Base-by-base conservation (phyloP, 139 green algal genomes). In the Spirogloea muscicola region DNA sequence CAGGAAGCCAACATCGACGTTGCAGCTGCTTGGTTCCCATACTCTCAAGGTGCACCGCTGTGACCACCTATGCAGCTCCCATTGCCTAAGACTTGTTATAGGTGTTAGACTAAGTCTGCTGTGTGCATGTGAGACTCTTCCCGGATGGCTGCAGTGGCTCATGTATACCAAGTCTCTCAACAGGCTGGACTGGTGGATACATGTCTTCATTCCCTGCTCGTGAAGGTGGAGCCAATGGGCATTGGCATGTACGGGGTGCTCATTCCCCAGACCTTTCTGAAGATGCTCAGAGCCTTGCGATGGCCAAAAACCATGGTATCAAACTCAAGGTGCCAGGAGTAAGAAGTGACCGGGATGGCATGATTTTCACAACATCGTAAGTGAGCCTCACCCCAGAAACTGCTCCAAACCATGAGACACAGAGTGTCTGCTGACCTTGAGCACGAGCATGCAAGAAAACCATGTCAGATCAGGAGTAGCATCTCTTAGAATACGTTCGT, bases 1-100 rank as follows among this genome's bases (percentile, higher is more conserved):
- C 18, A 36, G 46, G 72, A 80, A 34, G 72, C 21, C 33, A 80
- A 69, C 60, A 80, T 80, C 43, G 72, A 80, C 48, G 63, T 80
- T 25, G 63, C 63, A 1, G 38, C 76, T 3, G 72, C 72, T 25
- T 80, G 72, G 72, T 80, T 80, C 38, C 72, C 72, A 21, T 80
- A 80, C 72, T 38, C 36, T 16, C 63, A 80, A 77, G 72, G 72
- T 80, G 3, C 29, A 31, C 9, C 31, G 13, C 27, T 16, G 21
- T 55, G 21, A 55, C 21, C 21, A 21, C 46, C 46, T 55, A 55
- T 55, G 46, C 21, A 55, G 21, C 46, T 55, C 21, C 21, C 46
- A 55, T 31, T 31, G 21, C 46, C 21, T 21, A 55, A 55, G 21
- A 21, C 21, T 21, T 55, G 46, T 31, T 55, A 21, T 31, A 21